A percentile compares a stretch with the other conserved stretches of the same genome.
These are phyloP conservation scores for Pseudonitzschia multistriata DNA, from an alignment of 108 stramenopile genomes.

Conservation along the genomic window DNA sequence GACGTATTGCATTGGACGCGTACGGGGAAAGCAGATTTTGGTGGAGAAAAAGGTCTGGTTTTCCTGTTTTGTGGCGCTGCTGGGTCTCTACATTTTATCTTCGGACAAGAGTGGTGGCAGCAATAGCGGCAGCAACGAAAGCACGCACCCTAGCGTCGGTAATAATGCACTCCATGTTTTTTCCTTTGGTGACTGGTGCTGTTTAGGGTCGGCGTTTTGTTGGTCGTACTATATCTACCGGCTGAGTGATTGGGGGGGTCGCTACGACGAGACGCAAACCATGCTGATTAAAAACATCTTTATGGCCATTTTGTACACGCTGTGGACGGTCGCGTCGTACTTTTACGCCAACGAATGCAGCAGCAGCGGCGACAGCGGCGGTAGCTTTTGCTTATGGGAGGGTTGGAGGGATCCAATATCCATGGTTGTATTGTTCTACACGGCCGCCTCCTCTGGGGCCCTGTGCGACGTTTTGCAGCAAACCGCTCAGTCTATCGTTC, in stretches of 20 bases:
- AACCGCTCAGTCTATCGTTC: conserved; percentile 42
- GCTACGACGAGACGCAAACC: conserved; percentile 44
- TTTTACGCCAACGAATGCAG: background rate
- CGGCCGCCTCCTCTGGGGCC: conserved; percentile 53
- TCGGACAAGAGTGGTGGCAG: conserved; percentile 21
- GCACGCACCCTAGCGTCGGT: background rate
- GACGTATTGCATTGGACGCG: conserved; percentile 40
- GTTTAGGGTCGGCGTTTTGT: conserved; percentile 52
- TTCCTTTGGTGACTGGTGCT: conserved; percentile 51
- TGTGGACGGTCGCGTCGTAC: conserved; percentile 41
- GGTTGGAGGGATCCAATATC: conserved; percentile 37
- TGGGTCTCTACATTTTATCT: conserved; percentile 42
- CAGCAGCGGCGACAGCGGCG: background rate
- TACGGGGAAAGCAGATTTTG: background rate
- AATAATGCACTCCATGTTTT: conserved; percentile 1
- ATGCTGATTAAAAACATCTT: conserved; percentile 49
- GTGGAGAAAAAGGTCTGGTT: conserved; percentile 38
- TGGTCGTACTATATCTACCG: conserved; percentile 71
- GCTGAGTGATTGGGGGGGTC: conserved; percentile 39
- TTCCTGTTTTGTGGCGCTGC: conserved; percentile 49
- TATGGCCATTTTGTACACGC: conserved; percentile 51
- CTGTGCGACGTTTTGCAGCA: conserved; percentile 67
- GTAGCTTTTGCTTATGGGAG: conserved; percentile 30
- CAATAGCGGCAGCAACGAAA: background rate
- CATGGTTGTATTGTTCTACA: conserved; percentile 48